phyloP scores from a whole-genome alignment of 2,329 filamentous ascomycete genomes.

The Sporothrix brasiliensis region DNA sequence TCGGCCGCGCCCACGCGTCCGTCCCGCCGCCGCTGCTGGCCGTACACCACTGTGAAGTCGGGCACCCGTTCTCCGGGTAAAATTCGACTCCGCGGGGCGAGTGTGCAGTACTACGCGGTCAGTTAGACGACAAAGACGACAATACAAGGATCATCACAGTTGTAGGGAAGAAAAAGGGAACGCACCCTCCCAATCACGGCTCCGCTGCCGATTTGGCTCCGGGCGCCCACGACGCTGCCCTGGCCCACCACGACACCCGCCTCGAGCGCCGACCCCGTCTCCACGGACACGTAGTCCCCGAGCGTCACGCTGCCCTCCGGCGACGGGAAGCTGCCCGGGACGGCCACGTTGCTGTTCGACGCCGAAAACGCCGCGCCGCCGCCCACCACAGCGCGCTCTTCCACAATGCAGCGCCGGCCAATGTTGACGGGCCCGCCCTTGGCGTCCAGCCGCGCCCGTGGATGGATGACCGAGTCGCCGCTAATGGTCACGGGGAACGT shows the following conservation, averaged over 20 bases:
- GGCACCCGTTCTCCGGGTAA: conserved; percentile 60
- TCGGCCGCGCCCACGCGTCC: conserved; percentile 61
- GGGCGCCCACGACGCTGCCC: conserved; percentile 62
- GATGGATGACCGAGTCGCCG: conserved; percentile 80
- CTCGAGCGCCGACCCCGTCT: conserved; percentile 63
- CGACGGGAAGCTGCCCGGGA: conserved; percentile 13
- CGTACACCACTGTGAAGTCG: conserved; percentile 71
- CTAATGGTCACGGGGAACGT: conserved; percentile 77
- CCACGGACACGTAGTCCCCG: conserved; percentile 64
- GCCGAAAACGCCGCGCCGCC: conserved; percentile 39
- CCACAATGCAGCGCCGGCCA: conserved; percentile 78
- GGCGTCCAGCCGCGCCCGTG: conserved; percentile 77
- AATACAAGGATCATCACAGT: conserved; percentile 33
- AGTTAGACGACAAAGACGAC: conserved; percentile 25
- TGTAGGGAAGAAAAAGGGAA: conserved; percentile 36
- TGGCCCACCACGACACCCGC: conserved; percentile 64
- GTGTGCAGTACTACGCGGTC: conserved; percentile 62
- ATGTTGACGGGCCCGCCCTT: conserved; percentile 77
- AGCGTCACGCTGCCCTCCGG: conserved; percentile 57
- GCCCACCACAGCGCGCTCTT: conserved; percentile 67
- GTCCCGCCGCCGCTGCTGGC: conserved; percentile 61
- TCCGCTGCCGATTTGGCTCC: conserved; percentile 61
- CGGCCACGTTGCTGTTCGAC: conserved; percentile 35
- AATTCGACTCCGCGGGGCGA: conserved; percentile 66
- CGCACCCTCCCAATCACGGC: conserved; percentile 65